Evolutionary conservation across 2,329 filamentous ascomycete genomes (phyloP), one percentile per base, ranked within the genome.

Genomic region (Trichoderma sp.): DNA sequence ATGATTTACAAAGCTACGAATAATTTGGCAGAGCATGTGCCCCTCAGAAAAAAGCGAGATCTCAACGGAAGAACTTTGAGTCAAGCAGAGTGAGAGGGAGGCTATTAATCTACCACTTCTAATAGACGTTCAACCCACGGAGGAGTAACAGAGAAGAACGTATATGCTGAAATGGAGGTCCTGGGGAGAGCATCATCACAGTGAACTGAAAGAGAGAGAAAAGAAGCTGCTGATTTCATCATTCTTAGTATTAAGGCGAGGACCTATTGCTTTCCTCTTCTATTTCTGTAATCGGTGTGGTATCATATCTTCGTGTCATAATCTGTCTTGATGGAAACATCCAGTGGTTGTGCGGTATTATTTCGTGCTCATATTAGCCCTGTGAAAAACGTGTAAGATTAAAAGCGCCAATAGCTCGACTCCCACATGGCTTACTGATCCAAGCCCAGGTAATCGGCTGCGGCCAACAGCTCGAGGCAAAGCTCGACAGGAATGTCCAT

Each of bases 401-500:
- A 80, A 77, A 73, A 73, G 68, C 54, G 34, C 59, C 63, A 21
- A 8, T 55, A 49, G 63, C 52, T 30, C 66, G 56, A 54, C 18
- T 34, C 60, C 51, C 54, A 66, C 52, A 54, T 72, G 69, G 73
- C 79, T 78, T 79, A 81, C 80, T 81, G 80, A 79, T 91, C 89
- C 76, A 94, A 81, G 74, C 90, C 89, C 72, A 94, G 81, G 77
- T 88, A 95, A 80, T 94, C 91, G 30, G 91, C 91, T 16, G 91
- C 92, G 81, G 91, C 90, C 72, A 95, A 81, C 70, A 95, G 79
- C 81, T 94, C 91, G 54, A 95, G 83, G 74, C 91, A 94, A 60
- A 94, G 82, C 80, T 94, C 91, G 34, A 91, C 87, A 14, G 91
- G 91, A 69, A 94, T 90, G 18, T 94, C 91, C 89, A 94, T 91